Percentiles rank a stretch among this genome's conserved stretches.
phyloP scores from a whole-genome alignment of 2,329 filamentous ascomycete genomes.

The Colletotrichum simmondsii region DNA sequence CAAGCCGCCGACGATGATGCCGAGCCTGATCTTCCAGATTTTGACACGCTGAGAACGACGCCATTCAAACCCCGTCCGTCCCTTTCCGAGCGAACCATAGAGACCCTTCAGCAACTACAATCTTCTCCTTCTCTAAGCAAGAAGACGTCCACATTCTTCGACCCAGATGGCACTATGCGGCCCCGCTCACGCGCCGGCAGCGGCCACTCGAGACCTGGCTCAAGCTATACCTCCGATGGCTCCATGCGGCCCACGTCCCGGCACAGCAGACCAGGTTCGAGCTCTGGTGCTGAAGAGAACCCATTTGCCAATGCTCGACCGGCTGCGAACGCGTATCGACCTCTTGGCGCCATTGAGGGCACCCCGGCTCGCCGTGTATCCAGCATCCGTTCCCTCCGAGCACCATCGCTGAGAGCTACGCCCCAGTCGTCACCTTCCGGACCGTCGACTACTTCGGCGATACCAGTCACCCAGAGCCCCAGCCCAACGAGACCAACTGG shows the following conservation, averaged over 20 bases:
- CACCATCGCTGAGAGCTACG: slow-evolving; percentile 43
- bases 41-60: slow-evolving; percentile 34
- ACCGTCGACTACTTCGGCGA: slow-evolving; percentile 45
- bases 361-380: slow-evolving; percentile 51
- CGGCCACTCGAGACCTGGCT: slow-evolving; percentile 63
- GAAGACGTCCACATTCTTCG: slow-evolving; percentile 79
- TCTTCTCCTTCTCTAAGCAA: slow-evolving; percentile 78
- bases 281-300: slow-evolving; percentile 58
- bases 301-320: slow-evolving; percentile 52
- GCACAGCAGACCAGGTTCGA: slow-evolving; percentile 66
- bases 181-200: slow-evolving; percentile 61
- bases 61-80: slow-evolving; percentile 60
- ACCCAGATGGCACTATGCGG: slow-evolving; percentile 67
- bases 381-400: slow-evolving; percentile 48
- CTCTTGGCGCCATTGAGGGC: slow-evolving; percentile 54
- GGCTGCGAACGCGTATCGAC: slow-evolving; percentile 55
- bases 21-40: neutral
- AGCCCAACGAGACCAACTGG: slow-evolving; percentile 51
- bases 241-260: slow-evolving; percentile 63
- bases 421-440: slow-evolving; percentile 37
- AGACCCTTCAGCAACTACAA: slow-evolving; percentile 82
- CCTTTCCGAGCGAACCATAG: slow-evolving; percentile 85
- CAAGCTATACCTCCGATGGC: slow-evolving; percentile 70
- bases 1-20: slow-evolving; percentile 34
- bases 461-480: slow-evolving; percentile 44